These are phyloP conservation scores for Penicillium frequentans DNA, from an alignment of 2,329 filamentous ascomycete species.

Conservation along the genomic window DNA sequence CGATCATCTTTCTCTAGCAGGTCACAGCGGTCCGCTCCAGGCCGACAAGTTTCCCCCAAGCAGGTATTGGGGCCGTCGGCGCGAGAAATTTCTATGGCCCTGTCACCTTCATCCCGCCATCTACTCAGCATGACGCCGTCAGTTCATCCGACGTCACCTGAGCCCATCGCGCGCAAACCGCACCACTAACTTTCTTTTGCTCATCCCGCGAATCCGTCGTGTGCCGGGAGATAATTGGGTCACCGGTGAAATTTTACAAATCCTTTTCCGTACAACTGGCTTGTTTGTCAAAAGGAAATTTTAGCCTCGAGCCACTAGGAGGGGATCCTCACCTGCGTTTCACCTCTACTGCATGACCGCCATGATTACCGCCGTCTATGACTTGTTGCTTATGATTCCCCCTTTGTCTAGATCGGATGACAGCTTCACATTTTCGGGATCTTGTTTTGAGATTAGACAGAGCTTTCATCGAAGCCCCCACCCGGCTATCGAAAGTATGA, in stretches of 20 bases:
- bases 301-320: background rate
- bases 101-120: slow-evolving; percentile 23
- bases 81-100: slow-evolving; percentile 20
- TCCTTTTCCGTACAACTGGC: background rate
- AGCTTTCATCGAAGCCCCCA: background rate
- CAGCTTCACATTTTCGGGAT: slow-evolving; percentile 5
- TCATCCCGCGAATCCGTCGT: background rate
- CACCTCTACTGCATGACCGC: background rate
- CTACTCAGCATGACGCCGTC: slow-evolving; percentile 25
- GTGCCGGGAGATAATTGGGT: background rate
- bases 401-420: background rate
- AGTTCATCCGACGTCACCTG: slow-evolving; percentile 16
- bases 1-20: slow-evolving; percentile 23
- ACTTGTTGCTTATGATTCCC: background rate
- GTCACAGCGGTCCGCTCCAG: slow-evolving; percentile 5
- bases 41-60: slow-evolving; percentile 13
- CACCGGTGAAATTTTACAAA: background rate
- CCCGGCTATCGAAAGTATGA: background rate
- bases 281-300: background rate
- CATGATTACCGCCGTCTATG: background rate
- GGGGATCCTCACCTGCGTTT: background rate
- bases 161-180: slow-evolving; percentile 9
- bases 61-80: slow-evolving; percentile 12
- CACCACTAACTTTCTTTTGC: slow-evolving; percentile 3
- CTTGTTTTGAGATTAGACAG: background rate